Conservation (phyloP, 2,329 filamentous ascomycete genomes). For the Fusarium sp. region DNA sequence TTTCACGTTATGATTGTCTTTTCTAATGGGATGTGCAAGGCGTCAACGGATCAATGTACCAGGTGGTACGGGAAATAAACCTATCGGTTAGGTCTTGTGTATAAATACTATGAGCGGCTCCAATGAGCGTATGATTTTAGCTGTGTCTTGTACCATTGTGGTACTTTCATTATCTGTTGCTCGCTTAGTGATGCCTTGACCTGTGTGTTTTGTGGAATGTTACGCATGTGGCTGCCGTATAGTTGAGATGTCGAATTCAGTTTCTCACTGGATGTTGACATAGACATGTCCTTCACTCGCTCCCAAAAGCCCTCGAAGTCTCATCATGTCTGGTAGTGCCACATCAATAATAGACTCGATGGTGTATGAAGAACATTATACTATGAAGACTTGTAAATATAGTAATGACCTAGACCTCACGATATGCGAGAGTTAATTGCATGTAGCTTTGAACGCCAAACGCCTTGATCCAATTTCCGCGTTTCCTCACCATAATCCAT, state of each 20-base stretch:
- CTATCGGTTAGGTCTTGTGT: slow-evolving; percentile 33
- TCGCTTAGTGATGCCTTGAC: background rate
- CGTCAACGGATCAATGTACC: slow-evolving; percentile 44
- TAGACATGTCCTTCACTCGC: no score
- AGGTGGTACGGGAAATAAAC: slow-evolving; percentile 32
- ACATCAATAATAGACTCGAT: background rate
- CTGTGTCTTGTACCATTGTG: background rate
- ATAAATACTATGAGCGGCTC: slow-evolving; percentile 43
- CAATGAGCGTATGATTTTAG: slow-evolving; percentile 34
- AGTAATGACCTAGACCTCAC: slow-evolving; percentile 1
- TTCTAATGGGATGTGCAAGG: slow-evolving; percentile 26
- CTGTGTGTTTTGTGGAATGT: no score
- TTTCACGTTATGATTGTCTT: slow-evolving; percentile 23
- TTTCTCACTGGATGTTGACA: no score
- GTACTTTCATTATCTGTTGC: background rate
- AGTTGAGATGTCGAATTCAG: no score
- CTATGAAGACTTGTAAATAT: background rate
- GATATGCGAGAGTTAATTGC: background rate
- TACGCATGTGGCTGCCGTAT: no score
- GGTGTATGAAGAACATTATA: background rate
- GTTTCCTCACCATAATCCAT: slow-evolving; percentile 61
- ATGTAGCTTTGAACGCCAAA: slow-evolving; percentile 3
- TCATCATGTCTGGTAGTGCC: no score
- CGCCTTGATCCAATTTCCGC: background rate
- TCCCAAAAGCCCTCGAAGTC: no score